Conservation (phyloP, 352 stramenopile species). For the Blastocystis hominis region DNA sequence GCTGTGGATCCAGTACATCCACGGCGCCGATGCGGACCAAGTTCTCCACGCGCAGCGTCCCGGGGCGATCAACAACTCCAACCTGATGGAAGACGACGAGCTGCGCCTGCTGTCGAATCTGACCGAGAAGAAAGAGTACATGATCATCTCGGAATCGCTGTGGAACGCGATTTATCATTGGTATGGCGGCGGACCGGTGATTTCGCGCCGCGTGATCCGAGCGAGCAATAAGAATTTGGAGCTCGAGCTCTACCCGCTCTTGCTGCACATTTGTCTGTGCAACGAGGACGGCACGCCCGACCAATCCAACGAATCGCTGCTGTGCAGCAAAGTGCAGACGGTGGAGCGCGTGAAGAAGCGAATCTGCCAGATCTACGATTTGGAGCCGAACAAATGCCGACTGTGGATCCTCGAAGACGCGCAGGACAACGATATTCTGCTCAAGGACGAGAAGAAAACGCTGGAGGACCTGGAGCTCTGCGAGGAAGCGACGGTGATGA, state of each 20-base stretch:
- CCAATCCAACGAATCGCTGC: conserved; percentile 54
- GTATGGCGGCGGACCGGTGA: conserved; percentile 78
- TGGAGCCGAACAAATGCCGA: conserved; percentile 1
- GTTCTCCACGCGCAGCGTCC: conserved; percentile 17
- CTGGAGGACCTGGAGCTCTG: conserved; percentile 63
- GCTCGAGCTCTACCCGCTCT: conserved; percentile 61
- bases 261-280: conserved; percentile 59
- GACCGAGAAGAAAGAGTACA: conserved; percentile 66
- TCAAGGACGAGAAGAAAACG: conserved; percentile 56
- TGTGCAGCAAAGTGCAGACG: conserved; percentile 61
- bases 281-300: conserved; percentile 59
- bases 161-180: conserved; percentile 79
- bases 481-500: conserved; percentile 58
- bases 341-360: conserved; percentile 61
- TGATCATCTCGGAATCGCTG: conserved; percentile 74
- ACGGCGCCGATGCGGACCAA: neutral
- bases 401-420: conserved; percentile 51
- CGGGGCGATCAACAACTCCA: conserved; percentile 44
- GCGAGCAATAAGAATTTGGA: conserved; percentile 54
- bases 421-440: conserved; percentile 46
- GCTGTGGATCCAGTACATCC: conserved; percentile 50
- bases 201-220: conserved; percentile 73
- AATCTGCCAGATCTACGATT: conserved; percentile 59
- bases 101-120: neutral
- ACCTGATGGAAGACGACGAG: conserved; percentile 17